Evolutionary conservation across 352 stramenopile genomes (phyloP).

Genomic region (Phytopythium vexans): DNA sequence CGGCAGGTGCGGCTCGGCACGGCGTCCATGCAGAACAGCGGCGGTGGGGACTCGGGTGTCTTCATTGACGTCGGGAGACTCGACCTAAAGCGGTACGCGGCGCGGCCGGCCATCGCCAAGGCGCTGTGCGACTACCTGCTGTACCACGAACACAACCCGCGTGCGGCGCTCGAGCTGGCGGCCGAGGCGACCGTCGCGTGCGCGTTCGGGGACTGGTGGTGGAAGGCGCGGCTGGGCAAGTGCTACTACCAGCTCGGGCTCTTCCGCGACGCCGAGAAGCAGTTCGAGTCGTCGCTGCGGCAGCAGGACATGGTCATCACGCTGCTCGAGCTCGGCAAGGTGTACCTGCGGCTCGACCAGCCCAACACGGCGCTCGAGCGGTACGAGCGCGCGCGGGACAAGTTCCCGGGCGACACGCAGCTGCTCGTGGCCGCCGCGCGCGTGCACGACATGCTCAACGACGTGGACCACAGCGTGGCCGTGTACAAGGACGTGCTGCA

Average conservation of each 20-base stretch:
- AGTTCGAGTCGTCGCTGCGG: slow-evolving; percentile 87
- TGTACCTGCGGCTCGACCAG: slow-evolving; percentile 93
- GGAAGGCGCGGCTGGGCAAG: slow-evolving; percentile 92
- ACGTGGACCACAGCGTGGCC: slow-evolving; percentile 69
- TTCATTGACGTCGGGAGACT: slow-evolving; percentile 92
- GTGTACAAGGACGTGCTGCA: slow-evolving; percentile 88
- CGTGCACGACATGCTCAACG: slow-evolving; percentile 92
- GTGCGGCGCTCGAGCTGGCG: slow-evolving; percentile 90
- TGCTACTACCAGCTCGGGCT: slow-evolving; percentile 94
- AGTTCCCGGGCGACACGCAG: slow-evolving; percentile 76
- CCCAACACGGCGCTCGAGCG: slow-evolving; percentile 90
- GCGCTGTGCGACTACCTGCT: slow-evolving; percentile 90
- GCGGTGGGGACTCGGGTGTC: slow-evolving; percentile 35
- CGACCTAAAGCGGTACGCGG: slow-evolving; percentile 89
- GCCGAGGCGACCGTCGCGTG: slow-evolving; percentile 84
- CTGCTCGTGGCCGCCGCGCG: slow-evolving; percentile 85
- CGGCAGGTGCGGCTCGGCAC: slow-evolving; percentile 90
- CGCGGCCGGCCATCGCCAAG: slow-evolving; percentile 83
- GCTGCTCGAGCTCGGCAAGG: slow-evolving; percentile 91
- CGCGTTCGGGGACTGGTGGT: slow-evolving; percentile 94
- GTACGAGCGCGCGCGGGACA: slow-evolving; percentile 63
- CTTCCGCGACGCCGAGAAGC: slow-evolving; percentile 91
- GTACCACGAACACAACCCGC: slow-evolving; percentile 91
- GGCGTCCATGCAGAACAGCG: slow-evolving; percentile 73
- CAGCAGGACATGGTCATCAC: slow-evolving; percentile 90